Percentiles rank a stretch among this genome's conserved stretches.
phyloP scores from a whole-genome alignment of 2,329 filamentous ascomycete species.

The Cytospora piceicola region DNA sequence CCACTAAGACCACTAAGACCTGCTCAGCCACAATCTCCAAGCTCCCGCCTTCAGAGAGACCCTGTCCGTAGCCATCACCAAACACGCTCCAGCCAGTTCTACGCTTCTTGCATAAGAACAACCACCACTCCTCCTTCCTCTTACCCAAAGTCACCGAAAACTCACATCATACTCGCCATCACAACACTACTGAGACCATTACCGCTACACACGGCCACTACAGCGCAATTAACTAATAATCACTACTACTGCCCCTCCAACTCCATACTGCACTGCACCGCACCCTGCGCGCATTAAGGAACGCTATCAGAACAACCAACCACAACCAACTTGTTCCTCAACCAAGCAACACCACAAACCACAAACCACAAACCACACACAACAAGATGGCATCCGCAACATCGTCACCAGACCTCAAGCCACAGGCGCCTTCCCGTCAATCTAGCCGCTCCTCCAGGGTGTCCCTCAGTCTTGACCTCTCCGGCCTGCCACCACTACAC shows the following conservation, averaged over 20 bases:
- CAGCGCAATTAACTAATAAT: neutral
- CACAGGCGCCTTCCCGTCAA: slow-evolving; percentile 43
- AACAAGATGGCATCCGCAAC: slow-evolving; percentile 27
- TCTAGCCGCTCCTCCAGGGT: slow-evolving; percentile 53
- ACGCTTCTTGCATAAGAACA: slow-evolving; percentile 19
- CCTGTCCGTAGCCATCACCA: slow-evolving; percentile 6
- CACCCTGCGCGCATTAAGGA: neutral
- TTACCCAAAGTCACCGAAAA: neutral
- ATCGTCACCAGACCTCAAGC: slow-evolving; percentile 30
- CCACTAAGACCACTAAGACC: too few relatives aligned
- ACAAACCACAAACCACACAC: slow-evolving; percentile 10
- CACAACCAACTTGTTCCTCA: slow-evolving; percentile 11
- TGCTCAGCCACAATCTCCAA: slow-evolving; percentile 22
- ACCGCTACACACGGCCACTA: neutral
- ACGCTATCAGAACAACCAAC: neutral
- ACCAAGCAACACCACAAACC: slow-evolving; percentile 5
- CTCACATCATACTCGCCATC: neutral
- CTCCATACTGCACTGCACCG: too few relatives aligned
- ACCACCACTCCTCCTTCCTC: slow-evolving; percentile 2
- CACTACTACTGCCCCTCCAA: neutral
- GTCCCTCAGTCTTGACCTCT: slow-evolving; percentile 72
- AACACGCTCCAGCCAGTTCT: slow-evolving; percentile 18
- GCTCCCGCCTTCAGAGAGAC: slow-evolving; percentile 9
- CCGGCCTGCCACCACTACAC: slow-evolving; percentile 68
- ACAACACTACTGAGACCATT: neutral